These are phyloP conservation scores for Globisporangium echinulatum DNA, from an alignment of 352 stramenopile genomes.

Conservation along the genomic window DNA sequence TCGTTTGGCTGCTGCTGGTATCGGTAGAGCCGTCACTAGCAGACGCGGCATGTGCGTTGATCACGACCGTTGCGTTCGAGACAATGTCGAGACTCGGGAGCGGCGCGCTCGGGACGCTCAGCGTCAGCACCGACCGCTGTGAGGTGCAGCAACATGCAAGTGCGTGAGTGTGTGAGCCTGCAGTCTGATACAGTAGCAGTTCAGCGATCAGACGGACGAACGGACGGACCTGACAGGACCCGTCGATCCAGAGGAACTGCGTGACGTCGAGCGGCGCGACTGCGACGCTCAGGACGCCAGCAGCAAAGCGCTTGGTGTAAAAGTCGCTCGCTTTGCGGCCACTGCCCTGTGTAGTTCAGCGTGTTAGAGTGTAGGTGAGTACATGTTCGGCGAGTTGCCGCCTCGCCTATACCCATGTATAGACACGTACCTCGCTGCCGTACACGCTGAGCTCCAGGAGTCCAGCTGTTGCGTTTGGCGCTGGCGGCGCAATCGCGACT, in stretches of 20 bases:
- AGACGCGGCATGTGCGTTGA: conserved; percentile 22
- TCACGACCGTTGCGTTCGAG: conserved; percentile 47
- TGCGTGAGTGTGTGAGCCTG: background rate
- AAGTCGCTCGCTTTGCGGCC: conserved; percentile 20
- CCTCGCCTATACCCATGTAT: background rate
- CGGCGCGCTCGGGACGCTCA: conserved; percentile 26
- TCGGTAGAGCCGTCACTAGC: background rate
- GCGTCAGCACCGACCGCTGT: conserved; percentile 36
- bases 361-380: background rate
- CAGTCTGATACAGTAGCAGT: no score
- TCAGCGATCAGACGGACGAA: background rate
- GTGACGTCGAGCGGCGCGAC: conserved; percentile 27
- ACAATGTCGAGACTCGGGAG: conserved; percentile 24
- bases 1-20: background rate
- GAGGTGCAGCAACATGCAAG: background rate
- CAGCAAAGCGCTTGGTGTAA: conserved; percentile 23
- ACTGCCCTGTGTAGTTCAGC: conserved; percentile 11
- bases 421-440: conserved; percentile 27
- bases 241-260: conserved; percentile 61
- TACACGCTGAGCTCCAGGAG: conserved; percentile 34
- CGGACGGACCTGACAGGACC: conserved; percentile 49
- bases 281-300: conserved; percentile 20
- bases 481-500: conserved; percentile 17
- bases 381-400: no score
- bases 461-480: conserved; percentile 13